Evolutionary conservation across 164 flowering plant genomes (phyloP).

Genomic region (Aristolochia contorta): DNA sequence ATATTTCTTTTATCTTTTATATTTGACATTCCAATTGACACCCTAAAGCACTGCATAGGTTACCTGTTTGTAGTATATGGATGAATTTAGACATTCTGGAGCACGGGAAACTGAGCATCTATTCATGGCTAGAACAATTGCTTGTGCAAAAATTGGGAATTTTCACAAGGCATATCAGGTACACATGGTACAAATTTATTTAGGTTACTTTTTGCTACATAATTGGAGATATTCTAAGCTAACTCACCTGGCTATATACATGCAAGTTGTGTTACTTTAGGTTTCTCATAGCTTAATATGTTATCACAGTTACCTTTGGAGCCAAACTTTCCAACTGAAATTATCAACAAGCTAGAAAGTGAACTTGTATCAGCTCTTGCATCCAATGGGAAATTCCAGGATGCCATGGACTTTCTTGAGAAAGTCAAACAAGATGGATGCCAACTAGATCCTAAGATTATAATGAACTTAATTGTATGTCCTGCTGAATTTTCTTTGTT

Average conservation of each 20-base stretch:
- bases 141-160: conserved; percentile 61
- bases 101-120: conserved; percentile 43
- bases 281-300: neutral
- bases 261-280: neutral
- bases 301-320: conserved; percentile 43
- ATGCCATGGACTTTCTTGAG: conserved; percentile 56
- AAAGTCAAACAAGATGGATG: conserved; percentile 46
- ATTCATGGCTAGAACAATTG: conserved; percentile 69
- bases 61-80: conserved; percentile 42
- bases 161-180: conserved; percentile 91
- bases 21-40: neutral
- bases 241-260: neutral
- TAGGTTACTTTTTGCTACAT: neutral
- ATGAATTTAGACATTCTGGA: conserved; percentile 37
- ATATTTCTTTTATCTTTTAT: neutral
- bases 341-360: conserved; percentile 50
- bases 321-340: conserved; percentile 31
- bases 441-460: conserved; percentile 53
- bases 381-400: conserved; percentile 40
- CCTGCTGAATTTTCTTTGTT: neutral
- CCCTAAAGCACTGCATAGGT: neutral
- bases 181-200: neutral
- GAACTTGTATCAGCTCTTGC: conserved; percentile 68
- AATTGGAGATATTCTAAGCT: neutral
- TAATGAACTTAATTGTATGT: conserved; percentile 59